These are phyloP conservation scores for Cymbidium sinense DNA, from an alignment of 106 monocot genomes.

Conservation along the genomic window DNA sequence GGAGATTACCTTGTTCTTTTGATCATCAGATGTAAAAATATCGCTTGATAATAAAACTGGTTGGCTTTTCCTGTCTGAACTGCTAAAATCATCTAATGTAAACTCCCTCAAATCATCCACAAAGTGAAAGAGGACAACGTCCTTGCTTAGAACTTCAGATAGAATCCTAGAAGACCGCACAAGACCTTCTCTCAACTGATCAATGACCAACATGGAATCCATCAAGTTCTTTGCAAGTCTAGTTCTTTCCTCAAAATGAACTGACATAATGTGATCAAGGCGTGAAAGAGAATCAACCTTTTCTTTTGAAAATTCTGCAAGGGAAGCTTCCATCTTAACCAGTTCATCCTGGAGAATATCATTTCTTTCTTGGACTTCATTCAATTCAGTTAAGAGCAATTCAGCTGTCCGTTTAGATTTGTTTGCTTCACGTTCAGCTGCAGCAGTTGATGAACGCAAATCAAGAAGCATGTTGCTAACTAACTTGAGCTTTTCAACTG, in stretches of 20 bases:
- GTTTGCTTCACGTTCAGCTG: constrained; percentile 59
- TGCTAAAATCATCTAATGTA: constrained; percentile 32
- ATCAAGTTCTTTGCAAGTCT: constrained; percentile 34
- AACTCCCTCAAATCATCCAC: constrained; percentile 33
- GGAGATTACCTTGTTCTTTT: constrained; percentile 44
- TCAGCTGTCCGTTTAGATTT: constrained; percentile 76
- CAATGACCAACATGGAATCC: constrained; percentile 38
- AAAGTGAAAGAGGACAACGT: constrained; percentile 29
- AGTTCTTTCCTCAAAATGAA: constrained; percentile 45
- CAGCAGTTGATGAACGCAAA: constrained; percentile 29
- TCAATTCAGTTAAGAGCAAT: constrained; percentile 76
- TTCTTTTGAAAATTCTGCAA: constrained; percentile 38
- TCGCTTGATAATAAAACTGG: constrained; percentile 16
- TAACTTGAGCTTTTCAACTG: constrained; percentile 52
- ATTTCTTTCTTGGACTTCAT: constrained; percentile 92
- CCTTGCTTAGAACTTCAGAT: constrained; percentile 26
- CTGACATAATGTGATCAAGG: constrained; percentile 34
- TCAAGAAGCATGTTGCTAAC: constrained; percentile 39
- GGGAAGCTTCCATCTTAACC: constrained; percentile 30
- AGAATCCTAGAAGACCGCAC: constrained; percentile 36
- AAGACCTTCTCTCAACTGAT: constrained; percentile 39
- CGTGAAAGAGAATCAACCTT: constrained; percentile 46
- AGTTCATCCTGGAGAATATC: constrained; percentile 81
- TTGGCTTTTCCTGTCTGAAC: constrained; percentile 18
- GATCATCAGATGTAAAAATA: constrained; percentile 15